Evolutionary conservation across 73 alveolate species (phyloP).

Genomic region (Paramecium bursaria): DNA sequence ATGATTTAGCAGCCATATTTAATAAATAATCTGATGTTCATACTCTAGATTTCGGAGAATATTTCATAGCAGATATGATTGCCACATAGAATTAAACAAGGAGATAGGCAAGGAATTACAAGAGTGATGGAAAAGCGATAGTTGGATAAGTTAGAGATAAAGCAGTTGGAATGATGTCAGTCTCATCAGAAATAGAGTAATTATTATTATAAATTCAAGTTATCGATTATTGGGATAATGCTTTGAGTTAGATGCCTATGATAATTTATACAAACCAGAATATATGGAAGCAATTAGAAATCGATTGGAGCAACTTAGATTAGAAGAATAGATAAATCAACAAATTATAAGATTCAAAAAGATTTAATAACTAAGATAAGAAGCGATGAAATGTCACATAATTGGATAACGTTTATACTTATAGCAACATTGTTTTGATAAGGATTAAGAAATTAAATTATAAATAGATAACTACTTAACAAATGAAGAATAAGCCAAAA

Average conservation of each 20-base stretch:
- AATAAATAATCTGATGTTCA: conserved; percentile 87
- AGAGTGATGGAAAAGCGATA: conserved; percentile 85
- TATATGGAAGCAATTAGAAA: conserved; percentile 97
- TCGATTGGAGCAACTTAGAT: conserved; percentile 83
- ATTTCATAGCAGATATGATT: conserved; percentile 90
- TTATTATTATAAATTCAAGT: background rate
- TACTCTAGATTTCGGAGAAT: conserved; percentile 90
- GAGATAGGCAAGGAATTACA: conserved; percentile 62
- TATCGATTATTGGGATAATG: conserved; percentile 90
- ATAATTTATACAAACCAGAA: conserved; percentile 94
- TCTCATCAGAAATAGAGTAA: conserved; percentile 94
- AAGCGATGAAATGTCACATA: conserved; percentile 96
- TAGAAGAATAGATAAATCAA: conserved; percentile 82
- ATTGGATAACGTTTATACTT: conserved; percentile 95
- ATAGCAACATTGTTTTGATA: conserved; percentile 86
- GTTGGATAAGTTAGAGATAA: conserved; percentile 98
- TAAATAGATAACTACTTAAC: conserved; percentile 80
- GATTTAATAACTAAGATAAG: conserved; percentile 87
- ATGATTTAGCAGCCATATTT: conserved; percentile 91
- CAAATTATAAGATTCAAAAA: conserved; percentile 78
- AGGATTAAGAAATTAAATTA: conserved; percentile 80
- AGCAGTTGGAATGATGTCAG: conserved; percentile 98
- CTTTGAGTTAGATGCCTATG: conserved; percentile 96
- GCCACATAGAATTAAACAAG: conserved; percentile 86
- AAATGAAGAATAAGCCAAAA: conserved; percentile 81